These are phyloP conservation scores for Gossypium longicalyx DNA, from an alignment of 345 rosid genomes.

Conservation along the genomic window DNA sequence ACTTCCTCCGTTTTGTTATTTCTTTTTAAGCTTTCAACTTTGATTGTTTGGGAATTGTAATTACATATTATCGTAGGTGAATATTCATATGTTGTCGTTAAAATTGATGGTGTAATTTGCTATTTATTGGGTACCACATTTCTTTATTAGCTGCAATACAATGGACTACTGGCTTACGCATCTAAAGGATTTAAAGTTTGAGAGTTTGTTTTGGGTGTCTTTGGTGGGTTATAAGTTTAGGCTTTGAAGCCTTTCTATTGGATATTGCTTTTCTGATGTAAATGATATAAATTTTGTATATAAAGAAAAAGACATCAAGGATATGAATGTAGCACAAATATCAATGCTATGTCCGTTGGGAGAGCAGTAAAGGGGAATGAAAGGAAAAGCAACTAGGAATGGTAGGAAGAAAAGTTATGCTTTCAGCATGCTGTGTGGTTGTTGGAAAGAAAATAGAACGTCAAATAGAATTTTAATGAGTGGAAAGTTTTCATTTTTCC, in stretches of 20 bases:
- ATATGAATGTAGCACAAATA: background rate
- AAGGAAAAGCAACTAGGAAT: background rate
- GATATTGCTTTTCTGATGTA: background rate
- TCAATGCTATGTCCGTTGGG: background rate
- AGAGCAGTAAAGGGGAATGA: background rate
- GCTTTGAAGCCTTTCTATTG: background rate
- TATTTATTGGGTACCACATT: background rate
- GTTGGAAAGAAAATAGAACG: background rate
- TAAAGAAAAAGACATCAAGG: background rate
- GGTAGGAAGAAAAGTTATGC: background rate
- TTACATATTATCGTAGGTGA: background rate
- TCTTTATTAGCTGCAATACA: background rate
- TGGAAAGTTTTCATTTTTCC: background rate
- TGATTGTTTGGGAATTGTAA: background rate
- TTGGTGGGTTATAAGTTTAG: background rate
- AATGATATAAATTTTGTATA: background rate
- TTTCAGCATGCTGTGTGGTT: background rate
- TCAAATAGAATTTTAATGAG: background rate
- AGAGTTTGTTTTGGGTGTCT: background rate
- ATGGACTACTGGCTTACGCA: background rate
- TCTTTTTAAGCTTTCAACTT: background rate
- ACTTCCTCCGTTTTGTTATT: background rate
- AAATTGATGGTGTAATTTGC: background rate
- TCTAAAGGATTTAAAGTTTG: conserved; percentile 4
- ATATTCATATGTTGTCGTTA: background rate